Evolutionary conservation across 2,329 filamentous ascomycete genomes (phyloP).

Genomic region (Periconia sp.): DNA sequence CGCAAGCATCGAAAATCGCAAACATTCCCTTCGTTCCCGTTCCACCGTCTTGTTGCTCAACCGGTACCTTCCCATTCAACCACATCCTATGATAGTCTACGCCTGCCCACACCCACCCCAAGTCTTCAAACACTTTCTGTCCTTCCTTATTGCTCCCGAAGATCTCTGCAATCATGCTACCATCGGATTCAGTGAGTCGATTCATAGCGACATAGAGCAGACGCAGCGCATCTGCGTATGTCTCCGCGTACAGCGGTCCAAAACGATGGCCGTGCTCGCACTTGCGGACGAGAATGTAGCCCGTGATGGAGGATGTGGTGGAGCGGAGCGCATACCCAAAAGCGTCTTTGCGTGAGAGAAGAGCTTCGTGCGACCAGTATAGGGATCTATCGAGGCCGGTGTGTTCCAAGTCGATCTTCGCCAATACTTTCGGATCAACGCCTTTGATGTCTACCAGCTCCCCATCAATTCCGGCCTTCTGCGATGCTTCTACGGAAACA

Average conservation of each 20-base stretch:
- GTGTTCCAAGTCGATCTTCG: slow-evolving; percentile 31
- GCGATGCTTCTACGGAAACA: not conserved
- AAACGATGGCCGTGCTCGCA: slow-evolving; percentile 40
- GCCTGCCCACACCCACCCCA: slow-evolving; percentile 37
- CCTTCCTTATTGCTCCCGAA: slow-evolving; percentile 39
- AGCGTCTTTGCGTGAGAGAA: slow-evolving; percentile 34
- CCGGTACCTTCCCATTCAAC: slow-evolving; percentile 36
- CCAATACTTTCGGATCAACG: slow-evolving; percentile 26
- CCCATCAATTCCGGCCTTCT: slow-evolving; percentile 9
- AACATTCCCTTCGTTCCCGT: slow-evolving; percentile 37
- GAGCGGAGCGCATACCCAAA: slow-evolving; percentile 32
- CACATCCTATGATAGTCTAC: slow-evolving; percentile 49
- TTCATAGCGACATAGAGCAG: slow-evolving; percentile 35
- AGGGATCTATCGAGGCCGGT: slow-evolving; percentile 39
- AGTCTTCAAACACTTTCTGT: slow-evolving; percentile 36
- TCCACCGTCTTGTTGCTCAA: slow-evolving; percentile 37
- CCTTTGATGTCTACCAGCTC: slow-evolving; percentile 27
- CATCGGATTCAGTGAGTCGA: slow-evolving; percentile 17
- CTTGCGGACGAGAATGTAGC: slow-evolving; percentile 39
- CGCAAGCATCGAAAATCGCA: slow-evolving; percentile 44
- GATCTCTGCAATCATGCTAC: slow-evolving; percentile 40
- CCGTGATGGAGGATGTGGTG: slow-evolving; percentile 20
- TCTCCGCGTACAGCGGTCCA: slow-evolving; percentile 45
- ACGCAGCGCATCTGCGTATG: slow-evolving; percentile 24
- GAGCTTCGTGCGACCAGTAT: slow-evolving; percentile 37